phyloP scores from a whole-genome alignment of 148 eudicot species.

The Polygonum aviculare region DNA sequence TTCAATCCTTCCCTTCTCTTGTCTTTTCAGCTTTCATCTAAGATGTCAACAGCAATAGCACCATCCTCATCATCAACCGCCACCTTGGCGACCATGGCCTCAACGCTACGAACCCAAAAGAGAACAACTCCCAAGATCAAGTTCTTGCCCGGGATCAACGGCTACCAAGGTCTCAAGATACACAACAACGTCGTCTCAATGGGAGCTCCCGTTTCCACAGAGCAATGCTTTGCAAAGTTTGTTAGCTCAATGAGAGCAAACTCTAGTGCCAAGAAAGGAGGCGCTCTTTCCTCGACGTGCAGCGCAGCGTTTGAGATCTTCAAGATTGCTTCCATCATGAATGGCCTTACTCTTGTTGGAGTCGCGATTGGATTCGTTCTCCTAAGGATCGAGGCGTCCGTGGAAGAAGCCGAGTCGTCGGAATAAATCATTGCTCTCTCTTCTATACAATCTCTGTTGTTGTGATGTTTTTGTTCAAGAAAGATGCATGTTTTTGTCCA shows the following conservation, averaged over 20 bases:
- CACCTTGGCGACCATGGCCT: background rate
- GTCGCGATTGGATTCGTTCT: slow-evolving; percentile 53
- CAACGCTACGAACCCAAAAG: slow-evolving; percentile 8
- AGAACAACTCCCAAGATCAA: slow-evolving; percentile 12
- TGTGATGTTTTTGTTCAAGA: background rate
- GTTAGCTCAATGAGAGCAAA: slow-evolving; percentile 22
- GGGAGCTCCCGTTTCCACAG: slow-evolving; percentile 26
- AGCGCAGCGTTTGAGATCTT: slow-evolving; percentile 47
- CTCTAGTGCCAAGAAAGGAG: slow-evolving; percentile 16
- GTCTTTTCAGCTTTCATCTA: background rate
- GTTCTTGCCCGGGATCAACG: slow-evolving; percentile 25
- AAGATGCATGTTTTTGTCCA: too few relatives aligned
- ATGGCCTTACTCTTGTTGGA: slow-evolving; percentile 39
- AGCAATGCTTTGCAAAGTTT: slow-evolving; percentile 31
- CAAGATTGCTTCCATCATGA: slow-evolving; percentile 48
- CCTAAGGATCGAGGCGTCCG: slow-evolving; percentile 36
- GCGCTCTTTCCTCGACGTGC: slow-evolving; percentile 28
- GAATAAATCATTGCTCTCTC: background rate
- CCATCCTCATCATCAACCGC: slow-evolving; percentile 14
- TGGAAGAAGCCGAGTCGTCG: slow-evolving; percentile 38
- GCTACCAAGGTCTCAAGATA: slow-evolving; percentile 32
- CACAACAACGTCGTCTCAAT: slow-evolving; percentile 23
- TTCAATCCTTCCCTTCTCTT: background rate
- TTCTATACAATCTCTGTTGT: background rate
- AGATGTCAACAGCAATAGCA: slow-evolving; percentile 38